Conservation (phyloP, 2,329 filamentous ascomycete genomes). For the Alternaria metachromatica region DNA sequence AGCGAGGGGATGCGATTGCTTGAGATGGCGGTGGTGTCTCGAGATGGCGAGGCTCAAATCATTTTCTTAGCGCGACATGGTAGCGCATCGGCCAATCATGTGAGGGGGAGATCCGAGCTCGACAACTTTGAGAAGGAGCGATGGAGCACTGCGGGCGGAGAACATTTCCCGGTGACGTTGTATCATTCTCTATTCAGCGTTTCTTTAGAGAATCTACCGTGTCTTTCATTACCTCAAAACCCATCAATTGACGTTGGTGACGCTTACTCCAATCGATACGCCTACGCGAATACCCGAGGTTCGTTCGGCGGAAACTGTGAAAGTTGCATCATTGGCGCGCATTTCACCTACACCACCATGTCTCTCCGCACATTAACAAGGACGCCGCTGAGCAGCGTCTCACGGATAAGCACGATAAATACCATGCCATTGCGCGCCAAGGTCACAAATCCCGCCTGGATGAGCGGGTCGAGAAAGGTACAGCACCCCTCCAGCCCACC, state of each 20-base stretch:
- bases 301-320: conserved; percentile 33
- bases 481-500: conserved; percentile 5
- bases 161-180: conserved; percentile 18
- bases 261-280: neutral
- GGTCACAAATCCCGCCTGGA: conserved; percentile 65
- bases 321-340: conserved; percentile 38
- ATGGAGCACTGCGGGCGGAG: conserved; percentile 17
- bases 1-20: conserved; percentile 32
- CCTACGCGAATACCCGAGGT: conserved; percentile 48
- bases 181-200: neutral
- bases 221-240: neutral
- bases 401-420: conserved; percentile 34
- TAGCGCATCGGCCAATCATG: conserved; percentile 21
- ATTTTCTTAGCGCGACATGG: conserved; percentile 43
- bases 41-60: conserved; percentile 27
- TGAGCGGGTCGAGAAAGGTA: conserved; percentile 62
- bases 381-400: conserved; percentile 49
- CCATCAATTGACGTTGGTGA: neutral
- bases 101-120: conserved; percentile 29
- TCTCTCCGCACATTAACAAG: conserved; percentile 52
- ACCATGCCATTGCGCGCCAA: conserved; percentile 84
- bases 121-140: conserved; percentile 7
- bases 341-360: conserved; percentile 45
- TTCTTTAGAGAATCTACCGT: no score
- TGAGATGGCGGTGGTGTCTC: conserved; percentile 28